Evolutionary conservation across 1,139 yeast genomes (phyloP).

Genomic region (Candida sanyaensis): DNA sequence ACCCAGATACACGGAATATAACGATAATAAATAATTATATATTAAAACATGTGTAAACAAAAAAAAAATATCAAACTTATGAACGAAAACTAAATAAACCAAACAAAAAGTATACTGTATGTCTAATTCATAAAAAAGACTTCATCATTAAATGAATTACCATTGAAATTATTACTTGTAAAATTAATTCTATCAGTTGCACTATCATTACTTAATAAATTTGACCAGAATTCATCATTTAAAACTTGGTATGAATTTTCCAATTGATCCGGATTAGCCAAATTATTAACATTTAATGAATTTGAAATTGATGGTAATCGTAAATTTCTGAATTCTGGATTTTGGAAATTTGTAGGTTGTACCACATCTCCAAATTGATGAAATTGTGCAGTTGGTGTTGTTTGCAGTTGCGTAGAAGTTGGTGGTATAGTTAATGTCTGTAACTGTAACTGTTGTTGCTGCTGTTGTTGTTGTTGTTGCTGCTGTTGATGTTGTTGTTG

Average conservation of each 20-base stretch:
- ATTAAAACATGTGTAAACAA: background rate
- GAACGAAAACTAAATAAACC: background rate
- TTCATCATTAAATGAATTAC: slow-evolving; percentile 24
- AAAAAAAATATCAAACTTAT: background rate
- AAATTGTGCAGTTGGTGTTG: background rate
- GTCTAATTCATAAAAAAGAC: slow-evolving; percentile 26
- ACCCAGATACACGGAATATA: background rate
- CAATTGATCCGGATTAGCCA: slow-evolving; percentile 22
- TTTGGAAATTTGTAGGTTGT: background rate
- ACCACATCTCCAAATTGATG: slow-evolving; percentile 5
- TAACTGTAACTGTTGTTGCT: too few relatives aligned
- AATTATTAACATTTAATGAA: slow-evolving; percentile 5
- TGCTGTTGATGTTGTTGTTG: too few relatives aligned
- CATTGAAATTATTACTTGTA: slow-evolving; percentile 24
- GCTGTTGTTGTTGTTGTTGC: background rate
- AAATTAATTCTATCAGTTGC: slow-evolving; percentile 33
- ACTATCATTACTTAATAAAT: slow-evolving; percentile 36
- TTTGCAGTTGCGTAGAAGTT: background rate
- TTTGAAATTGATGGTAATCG: slow-evolving; percentile 12
- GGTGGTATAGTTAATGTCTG: background rate
- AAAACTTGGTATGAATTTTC: slow-evolving; percentile 34
- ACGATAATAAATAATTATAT: slow-evolving; percentile 1
- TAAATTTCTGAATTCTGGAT: slow-evolving; percentile 8
- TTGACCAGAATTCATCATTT: slow-evolving; percentile 49
- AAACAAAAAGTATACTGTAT: background rate